Evolutionary conservation across 2,329 filamentous ascomycete genomes (phyloP).

Genomic region (Alternaria viburni): DNA sequence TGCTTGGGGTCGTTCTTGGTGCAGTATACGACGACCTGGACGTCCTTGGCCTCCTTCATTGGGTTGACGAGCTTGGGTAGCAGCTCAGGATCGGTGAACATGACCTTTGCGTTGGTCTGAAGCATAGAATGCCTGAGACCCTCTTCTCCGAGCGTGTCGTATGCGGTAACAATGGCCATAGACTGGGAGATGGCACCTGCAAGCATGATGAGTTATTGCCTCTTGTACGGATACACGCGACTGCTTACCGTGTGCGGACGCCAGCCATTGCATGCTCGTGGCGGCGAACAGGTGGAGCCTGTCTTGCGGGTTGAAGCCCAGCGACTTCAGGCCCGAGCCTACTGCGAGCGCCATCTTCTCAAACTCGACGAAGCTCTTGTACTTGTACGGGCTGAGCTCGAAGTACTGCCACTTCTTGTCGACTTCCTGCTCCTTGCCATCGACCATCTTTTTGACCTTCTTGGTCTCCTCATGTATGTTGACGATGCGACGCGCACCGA

Average conservation of each 20-base stretch:
- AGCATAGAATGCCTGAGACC: conserved; percentile 85
- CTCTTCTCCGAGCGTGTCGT: conserved; percentile 86
- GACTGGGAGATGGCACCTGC: conserved; percentile 76
- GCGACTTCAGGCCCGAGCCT: conserved; percentile 74
- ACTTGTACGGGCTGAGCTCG: conserved; percentile 79
- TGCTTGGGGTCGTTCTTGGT: conserved; percentile 59
- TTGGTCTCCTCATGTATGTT: conserved; percentile 82
- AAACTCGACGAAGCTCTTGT: conserved; percentile 80
- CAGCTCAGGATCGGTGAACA: conserved; percentile 86
- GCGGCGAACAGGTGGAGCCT: conserved; percentile 82
- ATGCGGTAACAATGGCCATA: conserved; percentile 90
- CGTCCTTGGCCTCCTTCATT: conserved; percentile 61
- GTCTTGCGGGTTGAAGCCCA: conserved; percentile 72
- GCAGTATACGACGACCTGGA: conserved; percentile 66
- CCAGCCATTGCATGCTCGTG: conserved; percentile 84
- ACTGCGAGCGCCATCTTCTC: conserved; percentile 71
- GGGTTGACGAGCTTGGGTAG: conserved; percentile 60
- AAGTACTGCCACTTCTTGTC: conserved; percentile 94
- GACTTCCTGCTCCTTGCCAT: conserved; percentile 78
- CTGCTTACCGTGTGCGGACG: conserved; percentile 71
- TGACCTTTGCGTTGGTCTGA: conserved; percentile 79
- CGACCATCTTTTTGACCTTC: conserved; percentile 86
- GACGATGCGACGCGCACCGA: conserved; percentile 74
- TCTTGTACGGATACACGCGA: not conserved
- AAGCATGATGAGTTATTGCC: conserved; percentile 14